Percentiles rank a stretch among this genome's conserved stretches.
Conservation (phyloP, 371 early-diverging fungal species). For the Mucor lusitanicus region DNA sequence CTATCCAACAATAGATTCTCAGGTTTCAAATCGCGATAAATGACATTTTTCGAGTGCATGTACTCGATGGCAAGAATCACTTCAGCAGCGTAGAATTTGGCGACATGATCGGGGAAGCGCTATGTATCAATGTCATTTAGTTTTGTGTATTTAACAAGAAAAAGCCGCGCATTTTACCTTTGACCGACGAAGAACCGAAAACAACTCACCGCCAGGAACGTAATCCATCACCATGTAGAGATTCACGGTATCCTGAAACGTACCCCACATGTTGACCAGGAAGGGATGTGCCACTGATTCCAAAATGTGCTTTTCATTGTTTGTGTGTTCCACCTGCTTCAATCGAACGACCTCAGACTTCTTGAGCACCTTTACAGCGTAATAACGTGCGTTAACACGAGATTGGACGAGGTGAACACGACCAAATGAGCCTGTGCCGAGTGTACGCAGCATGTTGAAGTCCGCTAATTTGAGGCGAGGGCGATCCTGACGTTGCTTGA, state of each 20-base stretch:
- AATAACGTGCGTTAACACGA: slow-evolving; percentile 76
- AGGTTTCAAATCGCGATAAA: slow-evolving; percentile 95
- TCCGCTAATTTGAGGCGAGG: slow-evolving; percentile 68
- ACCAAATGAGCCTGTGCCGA: slow-evolving; percentile 99
- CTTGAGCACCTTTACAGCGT: slow-evolving; percentile 97
- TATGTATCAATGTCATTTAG: slow-evolving; percentile 12
- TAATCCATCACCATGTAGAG: slow-evolving; percentile 98
- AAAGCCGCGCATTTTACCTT: slow-evolving; percentile 50
- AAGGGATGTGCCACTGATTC: slow-evolving; percentile 90
- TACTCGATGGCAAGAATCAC: slow-evolving; percentile 83
- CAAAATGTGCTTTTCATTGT: slow-evolving; percentile 95
- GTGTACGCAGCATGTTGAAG: slow-evolving; percentile 71
- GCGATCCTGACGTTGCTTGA: slow-evolving; percentile 38
- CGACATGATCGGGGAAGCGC: slow-evolving; percentile 89
- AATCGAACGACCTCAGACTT: slow-evolving; percentile 93
- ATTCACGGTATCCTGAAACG: slow-evolving; percentile 87
- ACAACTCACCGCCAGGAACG: slow-evolving; percentile 94
- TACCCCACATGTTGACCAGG: slow-evolving; percentile 91
- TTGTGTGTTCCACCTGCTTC: slow-evolving; percentile 97
- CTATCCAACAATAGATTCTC: slow-evolving; percentile 87
- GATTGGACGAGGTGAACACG: slow-evolving; percentile 92
- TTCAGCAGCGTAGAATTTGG: slow-evolving; percentile 81
- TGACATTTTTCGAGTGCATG: slow-evolving; percentile 87
- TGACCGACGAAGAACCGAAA: slow-evolving; percentile 74
- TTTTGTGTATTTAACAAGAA: no score